Percentiles rank a stretch among this genome's conserved stretches.
These are phyloP conservation scores for Naganishia kalamii DNA, from an alignment of 768 basidiomycete species.

Conservation along the genomic window DNA sequence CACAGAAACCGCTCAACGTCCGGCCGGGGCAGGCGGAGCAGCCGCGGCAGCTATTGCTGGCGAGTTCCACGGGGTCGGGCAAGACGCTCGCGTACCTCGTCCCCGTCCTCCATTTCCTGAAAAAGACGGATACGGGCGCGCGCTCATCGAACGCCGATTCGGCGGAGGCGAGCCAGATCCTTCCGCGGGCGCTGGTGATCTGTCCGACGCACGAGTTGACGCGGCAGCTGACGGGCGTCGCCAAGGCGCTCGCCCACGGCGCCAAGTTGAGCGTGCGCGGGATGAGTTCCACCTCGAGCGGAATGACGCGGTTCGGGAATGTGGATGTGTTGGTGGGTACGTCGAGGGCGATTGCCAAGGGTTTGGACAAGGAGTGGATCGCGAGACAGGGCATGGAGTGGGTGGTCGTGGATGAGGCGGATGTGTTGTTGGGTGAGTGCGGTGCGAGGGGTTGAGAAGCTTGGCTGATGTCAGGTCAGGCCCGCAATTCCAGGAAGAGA, in stretches of 20 bases:
- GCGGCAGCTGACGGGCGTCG: slow-evolving; percentile 67
- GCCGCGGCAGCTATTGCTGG: slow-evolving; percentile 54
- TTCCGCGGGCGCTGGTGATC: slow-evolving; percentile 70
- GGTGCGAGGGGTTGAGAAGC: not conserved
- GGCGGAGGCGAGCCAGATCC: slow-evolving; percentile 48
- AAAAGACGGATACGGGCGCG: slow-evolving; percentile 54
- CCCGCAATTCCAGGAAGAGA: slow-evolving; percentile 72
- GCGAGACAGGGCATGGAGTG: slow-evolving; percentile 70
- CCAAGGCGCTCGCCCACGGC: slow-evolving; percentile 67
- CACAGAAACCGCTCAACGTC: slow-evolving; percentile 26
- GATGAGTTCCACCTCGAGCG: slow-evolving; percentile 40
- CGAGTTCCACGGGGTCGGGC: slow-evolving; percentile 83
- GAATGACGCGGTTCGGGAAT: slow-evolving; percentile 23
- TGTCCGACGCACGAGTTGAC: slow-evolving; percentile 86
- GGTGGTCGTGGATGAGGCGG: slow-evolving; percentile 87
- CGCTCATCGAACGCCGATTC: not conserved
- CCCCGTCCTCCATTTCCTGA: slow-evolving; percentile 72
- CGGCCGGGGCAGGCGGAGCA: slow-evolving; percentile 47
- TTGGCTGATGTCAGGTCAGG: slow-evolving; percentile 51
- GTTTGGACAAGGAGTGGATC: slow-evolving; percentile 54
- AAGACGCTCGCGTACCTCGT: slow-evolving; percentile 87
- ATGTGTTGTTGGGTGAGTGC: slow-evolving; percentile 71
- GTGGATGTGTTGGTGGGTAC: slow-evolving; percentile 56
- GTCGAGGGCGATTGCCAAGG: slow-evolving; percentile 52
- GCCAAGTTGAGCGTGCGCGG: slow-evolving; percentile 71